These are phyloP conservation scores for Sarocladium brachiariae DNA, from an alignment of 2,329 filamentous ascomycete species.

Conservation along the genomic window DNA sequence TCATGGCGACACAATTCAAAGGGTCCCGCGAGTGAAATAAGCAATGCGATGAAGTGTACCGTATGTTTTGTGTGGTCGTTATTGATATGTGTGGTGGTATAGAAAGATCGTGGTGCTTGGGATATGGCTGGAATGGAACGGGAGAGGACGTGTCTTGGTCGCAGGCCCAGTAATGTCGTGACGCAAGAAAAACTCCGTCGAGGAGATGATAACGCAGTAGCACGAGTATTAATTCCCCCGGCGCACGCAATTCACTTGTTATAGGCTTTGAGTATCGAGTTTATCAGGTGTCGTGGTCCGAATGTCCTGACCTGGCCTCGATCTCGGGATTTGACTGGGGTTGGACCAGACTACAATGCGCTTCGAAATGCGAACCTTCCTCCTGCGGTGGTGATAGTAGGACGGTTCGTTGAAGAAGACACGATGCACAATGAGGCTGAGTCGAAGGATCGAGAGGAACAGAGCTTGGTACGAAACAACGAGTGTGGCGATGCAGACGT, in stretches of 20 bases:
- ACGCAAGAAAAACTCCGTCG: slow-evolving; percentile 8
- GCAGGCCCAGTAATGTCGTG: slow-evolving; percentile 17
- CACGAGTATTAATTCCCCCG: background rate
- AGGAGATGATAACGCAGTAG: slow-evolving; percentile 1
- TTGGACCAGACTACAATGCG: background rate
- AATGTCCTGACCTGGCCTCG: too few species aligned
- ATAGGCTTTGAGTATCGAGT: too few species aligned
- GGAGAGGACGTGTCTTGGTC: slow-evolving; percentile 15
- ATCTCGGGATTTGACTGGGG: too few species aligned
- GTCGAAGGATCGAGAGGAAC: background rate
- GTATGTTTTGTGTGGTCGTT: background rate
- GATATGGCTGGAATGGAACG: slow-evolving; percentile 11
- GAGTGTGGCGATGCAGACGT: slow-evolving; percentile 6
- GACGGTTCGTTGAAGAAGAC: background rate
- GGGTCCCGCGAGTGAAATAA: background rate
- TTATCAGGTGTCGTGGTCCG: too few species aligned
- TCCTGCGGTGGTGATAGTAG: background rate
- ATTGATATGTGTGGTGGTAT: background rate
- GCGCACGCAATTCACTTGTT: too few species aligned
- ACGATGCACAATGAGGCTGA: slow-evolving; percentile 1
- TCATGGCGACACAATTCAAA: slow-evolving; percentile 33
- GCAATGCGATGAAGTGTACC: background rate
- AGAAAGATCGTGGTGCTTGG: background rate
- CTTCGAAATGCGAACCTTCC: background rate
- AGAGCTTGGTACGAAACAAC: background rate